Conservation (phyloP, 1,284 basidiomycete genomes). For the Pulveroboletus sp. region DNA sequence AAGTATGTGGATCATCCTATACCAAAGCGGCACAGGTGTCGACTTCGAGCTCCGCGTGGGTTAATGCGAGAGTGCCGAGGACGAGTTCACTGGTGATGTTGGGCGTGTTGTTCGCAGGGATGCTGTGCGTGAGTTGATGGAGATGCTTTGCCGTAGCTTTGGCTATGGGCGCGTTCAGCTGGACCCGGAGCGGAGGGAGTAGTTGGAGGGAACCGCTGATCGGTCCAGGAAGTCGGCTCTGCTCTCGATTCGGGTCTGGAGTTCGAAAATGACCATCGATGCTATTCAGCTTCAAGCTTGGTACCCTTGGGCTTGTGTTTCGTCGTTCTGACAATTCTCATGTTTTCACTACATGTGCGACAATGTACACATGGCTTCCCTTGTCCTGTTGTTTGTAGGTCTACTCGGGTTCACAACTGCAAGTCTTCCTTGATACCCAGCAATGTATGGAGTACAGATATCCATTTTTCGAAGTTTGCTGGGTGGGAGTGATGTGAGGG, state of each 20-base stretch:
- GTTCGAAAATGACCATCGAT: background rate
- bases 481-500: background rate
- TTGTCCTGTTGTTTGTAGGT: background rate
- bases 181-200: background rate
- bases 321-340: background rate
- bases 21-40: constrained; percentile 25
- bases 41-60: constrained; percentile 14
- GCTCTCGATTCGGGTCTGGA: background rate
- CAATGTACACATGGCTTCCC: background rate
- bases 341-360: background rate
- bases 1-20: constrained; percentile 40
- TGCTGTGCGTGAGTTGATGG: constrained; percentile 13
- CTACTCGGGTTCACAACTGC: background rate
- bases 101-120: constrained; percentile 12
- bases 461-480: background rate
- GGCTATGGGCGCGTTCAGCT: background rate
- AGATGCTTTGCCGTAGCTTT: background rate
- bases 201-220: background rate
- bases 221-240: background rate
- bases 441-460: background rate
- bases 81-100: constrained; percentile 9
- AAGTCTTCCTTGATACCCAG: constrained; percentile 3
- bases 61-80: constrained; percentile 14
- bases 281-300: background rate
- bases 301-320: background rate